Percentiles rank a stretch among this genome's conserved stretches.
These are phyloP conservation scores for Leccinum discolor DNA, from an alignment of 1,284 basidiomycete species.

Conservation along the genomic window DNA sequence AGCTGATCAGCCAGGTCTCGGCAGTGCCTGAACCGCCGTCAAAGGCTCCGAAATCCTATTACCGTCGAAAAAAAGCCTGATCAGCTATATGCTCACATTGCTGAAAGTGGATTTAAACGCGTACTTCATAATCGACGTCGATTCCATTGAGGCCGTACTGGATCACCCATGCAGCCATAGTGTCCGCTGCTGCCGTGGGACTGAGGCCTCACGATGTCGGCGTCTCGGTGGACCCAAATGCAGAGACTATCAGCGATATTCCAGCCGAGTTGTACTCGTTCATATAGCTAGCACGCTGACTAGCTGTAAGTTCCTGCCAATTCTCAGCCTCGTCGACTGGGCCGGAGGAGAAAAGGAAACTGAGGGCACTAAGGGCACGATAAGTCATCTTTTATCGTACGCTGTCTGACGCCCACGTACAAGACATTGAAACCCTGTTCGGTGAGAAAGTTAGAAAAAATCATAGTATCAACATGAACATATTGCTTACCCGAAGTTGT, in stretches of 20 bases:
- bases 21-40: conserved; percentile 39
- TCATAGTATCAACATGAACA: background rate
- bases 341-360: conserved; percentile 30
- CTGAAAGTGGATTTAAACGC: background rate
- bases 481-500: conserved; percentile 36
- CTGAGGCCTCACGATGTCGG: conserved; percentile 48
- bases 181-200: conserved; percentile 42
- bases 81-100: background rate
- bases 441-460: conserved; percentile 2
- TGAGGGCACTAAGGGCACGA: conserved; percentile 38
- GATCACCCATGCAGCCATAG: conserved; percentile 51
- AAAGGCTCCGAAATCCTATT: conserved; percentile 49
- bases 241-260: conserved; percentile 57
- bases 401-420: conserved; percentile 13
- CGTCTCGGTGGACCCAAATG: conserved; percentile 46
- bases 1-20: conserved; percentile 44
- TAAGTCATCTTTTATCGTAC: background rate
- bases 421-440: conserved; percentile 44
- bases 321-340: conserved; percentile 49
- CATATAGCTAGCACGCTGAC: conserved; percentile 43
- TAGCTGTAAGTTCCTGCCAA: conserved; percentile 43
- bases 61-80: background rate
- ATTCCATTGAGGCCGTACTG: conserved; percentile 51
- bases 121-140: conserved; percentile 59
- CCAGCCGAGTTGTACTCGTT: conserved; percentile 55